Conservation (phyloP, 2,329 filamentous ascomycete genomes). For the Thelonectria blattea region DNA sequence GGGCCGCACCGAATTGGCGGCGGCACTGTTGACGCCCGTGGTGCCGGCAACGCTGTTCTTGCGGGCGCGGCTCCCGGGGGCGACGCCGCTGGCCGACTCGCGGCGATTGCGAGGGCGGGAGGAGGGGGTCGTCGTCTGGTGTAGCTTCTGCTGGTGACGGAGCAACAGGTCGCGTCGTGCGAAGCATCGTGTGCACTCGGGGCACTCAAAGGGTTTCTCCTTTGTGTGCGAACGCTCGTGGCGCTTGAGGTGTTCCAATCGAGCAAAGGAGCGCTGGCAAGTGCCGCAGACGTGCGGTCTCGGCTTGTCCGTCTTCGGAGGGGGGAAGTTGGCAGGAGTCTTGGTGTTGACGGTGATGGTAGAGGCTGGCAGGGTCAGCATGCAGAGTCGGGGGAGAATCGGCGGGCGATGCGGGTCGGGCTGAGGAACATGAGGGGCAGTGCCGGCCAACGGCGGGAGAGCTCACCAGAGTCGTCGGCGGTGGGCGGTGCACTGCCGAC, state of each 20-base stretch:
- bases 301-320: constrained; percentile 96
- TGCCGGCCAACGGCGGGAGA: constrained; percentile 35
- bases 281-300: constrained; percentile 92
- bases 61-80: constrained; percentile 75
- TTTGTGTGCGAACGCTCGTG: constrained; percentile 98
- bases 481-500: constrained; percentile 37
- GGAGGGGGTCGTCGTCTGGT: constrained; percentile 88
- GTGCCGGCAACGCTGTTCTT: constrained; percentile 86
- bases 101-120: constrained; percentile 85
- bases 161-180: constrained; percentile 89
- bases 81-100: constrained; percentile 82
- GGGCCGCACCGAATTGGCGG: constrained; percentile 74
- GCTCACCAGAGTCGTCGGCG: constrained; percentile 51
- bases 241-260: constrained; percentile 94
- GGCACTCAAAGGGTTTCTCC: constrained; percentile 98
- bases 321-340: constrained; percentile 63
- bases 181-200: constrained; percentile 93
- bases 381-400: constrained; percentile 31
- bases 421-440: constrained; percentile 44
- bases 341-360: constrained; percentile 60
- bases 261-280: constrained; percentile 89
- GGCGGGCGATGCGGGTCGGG: constrained; percentile 31
- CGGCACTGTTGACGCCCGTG: constrained; percentile 51
- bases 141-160: constrained; percentile 97
- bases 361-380: constrained; percentile 49